Evolutionary conservation across 352 stramenopile species (phyloP), one percentile per base, ranked within the genome.

Genomic region (Phytopythium helicoides): DNA sequence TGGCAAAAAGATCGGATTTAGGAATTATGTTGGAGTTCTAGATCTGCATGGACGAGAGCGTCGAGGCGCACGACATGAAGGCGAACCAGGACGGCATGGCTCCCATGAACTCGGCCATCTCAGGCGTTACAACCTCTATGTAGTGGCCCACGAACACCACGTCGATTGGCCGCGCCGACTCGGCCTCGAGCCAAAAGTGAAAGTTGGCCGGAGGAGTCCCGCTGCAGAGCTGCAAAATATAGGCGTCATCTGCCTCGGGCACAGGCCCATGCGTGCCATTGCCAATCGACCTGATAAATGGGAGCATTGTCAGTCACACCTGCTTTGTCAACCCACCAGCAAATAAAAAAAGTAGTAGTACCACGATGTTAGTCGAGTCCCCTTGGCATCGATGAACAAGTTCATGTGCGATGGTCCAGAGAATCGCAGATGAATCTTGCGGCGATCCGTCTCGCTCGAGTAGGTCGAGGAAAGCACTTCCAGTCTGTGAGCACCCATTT

Each of bases 161-260:
- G 46, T 86, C 68, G 40, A 92, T 82, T 6, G 67, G 57, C 0
- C 60, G 51, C 21, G 69, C 64, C 12, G 60, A 66, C 61, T 77
- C 71, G 0, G 74, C 76, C 54, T 92, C 81, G 58, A 92, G 71
- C 81, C 81, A 92, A 54, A 89, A 92, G 49, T 92, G 74, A 45
- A 89, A 89, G 12, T 53, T 77, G 6, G 78, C 68, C 0, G 78
- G 74, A 31, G 82, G 50, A 6, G 57, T 66, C 19, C 81, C 81
- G 7, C 70, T 86, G 39, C 73, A 74, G 40, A 92, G 85, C 52
- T 92, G 81, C 40, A 92, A 58, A 40, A 92, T 86, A 52, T 92
- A 92, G 16, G 71, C 73, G 51, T 85, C 81, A 46, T 87, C 69
- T 23, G 78, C 74, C 33, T 81, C 64, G 16, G 62, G 70, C 4